Percentiles rank a stretch among this genome's conserved stretches.
Evolutionary conservation across 148 eudicot genomes (phyloP).

Genomic region (Vaccinium vitisidaea): DNA sequence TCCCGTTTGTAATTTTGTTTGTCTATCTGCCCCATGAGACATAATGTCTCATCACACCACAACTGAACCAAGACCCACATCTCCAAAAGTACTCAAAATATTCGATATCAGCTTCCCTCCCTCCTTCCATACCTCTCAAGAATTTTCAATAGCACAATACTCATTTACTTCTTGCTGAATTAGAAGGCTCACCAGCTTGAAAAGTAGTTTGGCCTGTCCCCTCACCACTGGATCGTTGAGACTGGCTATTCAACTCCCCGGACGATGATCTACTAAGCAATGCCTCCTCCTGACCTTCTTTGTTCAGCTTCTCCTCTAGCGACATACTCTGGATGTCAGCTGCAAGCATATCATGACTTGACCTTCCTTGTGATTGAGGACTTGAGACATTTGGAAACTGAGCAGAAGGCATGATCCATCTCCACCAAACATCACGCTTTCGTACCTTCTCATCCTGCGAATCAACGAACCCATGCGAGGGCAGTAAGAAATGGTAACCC

Average conservation of each 20-base stretch:
- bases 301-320: conserved; percentile 39
- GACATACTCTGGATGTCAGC: conserved; percentile 38
- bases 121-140: neutral
- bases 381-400: conserved; percentile 34
- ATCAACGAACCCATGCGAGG: neutral
- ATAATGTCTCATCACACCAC: neutral
- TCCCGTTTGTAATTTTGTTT: conserved; percentile 6
- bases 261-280: conserved; percentile 35
- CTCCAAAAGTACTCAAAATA: conserved; percentile 1
- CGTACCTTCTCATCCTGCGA: conserved; percentile 74
- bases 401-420: conserved; percentile 58
- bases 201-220: conserved; percentile 3
- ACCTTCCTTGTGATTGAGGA: conserved; percentile 33
- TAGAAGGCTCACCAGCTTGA: conserved; percentile 17
- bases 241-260: conserved; percentile 30
- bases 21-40: conserved; percentile 13
- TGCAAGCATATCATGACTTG: conserved; percentile 28
- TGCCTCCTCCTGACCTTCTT: conserved; percentile 24
- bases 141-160: neutral
- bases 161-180: conserved; percentile 19
- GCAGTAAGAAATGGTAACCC: neutral
- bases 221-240: conserved; percentile 26
- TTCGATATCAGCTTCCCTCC: neutral
- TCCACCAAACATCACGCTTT: conserved; percentile 57
- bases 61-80: conserved; percentile 11